A percentile compares a stretch with the other conserved stretches of the same genome.
phyloP scores from a whole-genome alignment of 306 rosid genomes.

The Vigna unguiculata region DNA sequence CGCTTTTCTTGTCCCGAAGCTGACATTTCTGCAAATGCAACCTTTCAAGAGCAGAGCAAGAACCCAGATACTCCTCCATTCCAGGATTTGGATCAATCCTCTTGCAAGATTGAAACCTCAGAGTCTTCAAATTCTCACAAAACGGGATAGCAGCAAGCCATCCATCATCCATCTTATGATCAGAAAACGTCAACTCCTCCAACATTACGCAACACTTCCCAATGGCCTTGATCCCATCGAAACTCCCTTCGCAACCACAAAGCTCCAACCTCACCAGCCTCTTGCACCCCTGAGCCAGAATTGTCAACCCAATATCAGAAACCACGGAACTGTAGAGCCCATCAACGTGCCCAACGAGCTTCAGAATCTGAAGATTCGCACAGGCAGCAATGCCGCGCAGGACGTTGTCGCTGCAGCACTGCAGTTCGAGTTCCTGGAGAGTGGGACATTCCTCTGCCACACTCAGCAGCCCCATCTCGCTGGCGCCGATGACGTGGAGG shows the following conservation, averaged over 20 bases:
- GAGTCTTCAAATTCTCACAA: conserved; percentile 85
- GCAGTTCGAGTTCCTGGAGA: conserved; percentile 82
- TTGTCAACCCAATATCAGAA: conserved; percentile 90
- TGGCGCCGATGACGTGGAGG: conserved; percentile 71
- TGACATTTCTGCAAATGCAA: conserved; percentile 84
- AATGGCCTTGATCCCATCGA: conserved; percentile 91
- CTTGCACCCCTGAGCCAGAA: conserved; percentile 92
- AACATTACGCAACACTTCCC: conserved; percentile 95
- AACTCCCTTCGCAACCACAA: conserved; percentile 90
- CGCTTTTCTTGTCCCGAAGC: conserved; percentile 65
- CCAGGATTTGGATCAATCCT: conserved; percentile 69
- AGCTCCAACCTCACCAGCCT: conserved; percentile 94
- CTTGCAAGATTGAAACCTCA: conserved; percentile 76
- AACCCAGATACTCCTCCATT: conserved; percentile 69
- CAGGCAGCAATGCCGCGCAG: conserved; percentile 85
- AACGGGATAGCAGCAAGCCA: conserved; percentile 80
- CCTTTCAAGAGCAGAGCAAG: conserved; percentile 75
- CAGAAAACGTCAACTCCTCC: conserved; percentile 80
- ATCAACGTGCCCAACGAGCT: conserved; percentile 72
- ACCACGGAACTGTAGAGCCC: conserved; percentile 73
- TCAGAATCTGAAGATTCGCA: conserved; percentile 81
- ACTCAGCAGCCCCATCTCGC: conserved; percentile 77
- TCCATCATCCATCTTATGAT: conserved; percentile 93
- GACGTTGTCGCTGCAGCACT: conserved; percentile 73
- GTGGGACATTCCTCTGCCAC: conserved; percentile 86